Conservation (phyloP, 2,329 filamentous ascomycete species). For the Aspergillus cejpii region DNA sequence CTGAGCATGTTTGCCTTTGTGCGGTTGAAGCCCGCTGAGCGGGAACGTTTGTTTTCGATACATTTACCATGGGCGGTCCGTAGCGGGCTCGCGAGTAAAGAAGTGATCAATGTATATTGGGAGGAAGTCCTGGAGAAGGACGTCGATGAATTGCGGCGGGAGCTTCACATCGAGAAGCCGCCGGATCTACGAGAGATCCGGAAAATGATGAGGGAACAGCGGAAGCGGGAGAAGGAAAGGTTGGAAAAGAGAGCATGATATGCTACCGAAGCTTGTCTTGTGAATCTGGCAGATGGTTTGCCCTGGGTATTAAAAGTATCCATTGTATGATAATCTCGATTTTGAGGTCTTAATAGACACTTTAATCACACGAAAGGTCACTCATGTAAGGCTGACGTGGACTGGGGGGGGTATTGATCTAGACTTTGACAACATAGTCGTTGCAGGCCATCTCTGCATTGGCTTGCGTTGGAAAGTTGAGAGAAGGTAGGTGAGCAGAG, state of each 20-base stretch:
- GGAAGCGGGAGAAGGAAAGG: constrained; percentile 56
- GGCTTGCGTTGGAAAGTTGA: neutral
- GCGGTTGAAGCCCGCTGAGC: constrained; percentile 57
- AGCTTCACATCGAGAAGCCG: constrained; percentile 79
- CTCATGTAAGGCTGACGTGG: no score
- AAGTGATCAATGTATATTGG: constrained; percentile 96
- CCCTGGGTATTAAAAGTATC: neutral
- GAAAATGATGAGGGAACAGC: constrained; percentile 61
- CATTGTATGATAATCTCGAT: neutral
- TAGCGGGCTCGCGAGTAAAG: constrained; percentile 69
- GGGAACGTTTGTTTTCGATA: constrained; percentile 56
- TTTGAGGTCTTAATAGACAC: no score
- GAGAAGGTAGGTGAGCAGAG: neutral
- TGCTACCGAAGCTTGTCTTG: neutral
- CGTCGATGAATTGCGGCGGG: constrained; percentile 64
- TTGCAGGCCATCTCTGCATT: neutral
- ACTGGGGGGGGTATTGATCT: neutral
- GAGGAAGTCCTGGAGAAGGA: constrained; percentile 86
- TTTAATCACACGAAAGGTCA: no score
- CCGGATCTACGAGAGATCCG: constrained; percentile 77
- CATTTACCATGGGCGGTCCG: constrained; percentile 82
- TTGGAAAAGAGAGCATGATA: constrained; percentile 17
- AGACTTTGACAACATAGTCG: neutral
- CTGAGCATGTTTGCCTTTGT: constrained; percentile 68
- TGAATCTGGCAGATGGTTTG: constrained; percentile 8